A percentile compares a stretch with the other conserved stretches of the same genome.
phyloP scores from a whole-genome alignment of 2,329 filamentous ascomycete genomes.

The Neopestalotiopsis clavispora region DNA sequence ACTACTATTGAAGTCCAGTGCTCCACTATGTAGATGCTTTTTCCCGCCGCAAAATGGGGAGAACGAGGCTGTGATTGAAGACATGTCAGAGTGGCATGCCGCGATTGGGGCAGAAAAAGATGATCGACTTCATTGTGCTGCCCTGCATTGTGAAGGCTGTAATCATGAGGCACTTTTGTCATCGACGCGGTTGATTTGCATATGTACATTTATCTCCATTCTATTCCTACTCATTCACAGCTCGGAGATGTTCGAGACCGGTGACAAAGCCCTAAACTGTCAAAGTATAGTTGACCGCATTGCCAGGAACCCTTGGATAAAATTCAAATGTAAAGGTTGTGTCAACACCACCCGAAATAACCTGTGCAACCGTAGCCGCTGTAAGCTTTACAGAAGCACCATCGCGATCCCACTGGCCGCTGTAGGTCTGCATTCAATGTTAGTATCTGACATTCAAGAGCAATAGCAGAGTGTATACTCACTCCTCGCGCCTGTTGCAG shows the following conservation, averaged over 20 bases:
- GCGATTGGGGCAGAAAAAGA: not conserved
- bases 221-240: too few species aligned
- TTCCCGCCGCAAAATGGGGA: not conserved
- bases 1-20: not conserved
- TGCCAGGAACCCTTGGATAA: conserved; percentile 54
- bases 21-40: not conserved
- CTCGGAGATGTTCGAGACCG: not conserved
- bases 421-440: conserved; percentile 45
- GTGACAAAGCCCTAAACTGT: not conserved
- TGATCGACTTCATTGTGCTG: not conserved
- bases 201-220: too few species aligned
- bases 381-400: conserved; percentile 50
- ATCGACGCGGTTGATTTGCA: too few species aligned
- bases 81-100: not conserved
- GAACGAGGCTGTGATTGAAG: not conserved
- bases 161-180: not conserved
- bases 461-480: conserved; percentile 18
- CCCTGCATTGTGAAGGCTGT: not conserved
- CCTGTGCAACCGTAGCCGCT: conserved; percentile 47
- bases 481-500: conserved; percentile 53
- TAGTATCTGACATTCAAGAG: conserved; percentile 5
- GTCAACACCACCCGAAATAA: conserved; percentile 47
- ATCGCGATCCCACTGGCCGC: conserved; percentile 57
- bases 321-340: conserved; percentile 60
- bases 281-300: conserved; percentile 45